Base-by-base conservation (phyloP, 2,329 filamentous ascomycete species). In the Aspergillus awamori region DNA sequence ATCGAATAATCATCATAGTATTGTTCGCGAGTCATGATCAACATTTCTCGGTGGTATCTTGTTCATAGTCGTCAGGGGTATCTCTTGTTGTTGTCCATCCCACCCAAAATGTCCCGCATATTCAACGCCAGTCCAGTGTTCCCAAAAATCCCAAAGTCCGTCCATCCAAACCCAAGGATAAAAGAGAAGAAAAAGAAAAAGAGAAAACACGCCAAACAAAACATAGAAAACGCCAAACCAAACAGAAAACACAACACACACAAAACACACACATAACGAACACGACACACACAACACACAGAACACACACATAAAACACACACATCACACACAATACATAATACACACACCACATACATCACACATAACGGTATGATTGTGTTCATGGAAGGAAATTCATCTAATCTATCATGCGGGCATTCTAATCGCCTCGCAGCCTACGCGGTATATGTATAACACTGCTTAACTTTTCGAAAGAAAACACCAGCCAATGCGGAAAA, bases 371-470 rank as follows among this genome's bases (percentile, higher is more conserved):
- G 65, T 65, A 58, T 71, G 70, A 69, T 74, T 61, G 61, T 66
- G 66, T 72, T 73, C 67, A 72, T 71, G 69, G 65, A 70, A 72
- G 67, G 68, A 72, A 61, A 74, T 73, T 75, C 65, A 72, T 75
- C 72, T 75, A 74, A 70, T 75, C 73, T 75, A 75, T 72, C 67
- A 67, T 67, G 62, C 65, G 67, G 63, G 65, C 65, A 60, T 69
- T 69, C 64, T 69, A 69, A 62, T 59, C 65, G 64, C 65, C 65
- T 67, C 63, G 67, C 58, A 62, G 69, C 60, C 69, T 75, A 75
- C 72, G 66, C 60, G 68, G 61, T 67, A 71, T 72, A 72, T 71
- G 66, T 65, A 68, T 57, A 64, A 71, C 62, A 68, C 59, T 64
- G 65, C 65, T 72, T 57, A 70, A 73, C 69, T 73, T 74, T 74